Percentiles rank a stretch among this genome's conserved stretches.
These are phyloP conservation scores for Bipolaris sorokiniana DNA, from an alignment of 2,329 filamentous ascomycete species.

Conservation along the genomic window DNA sequence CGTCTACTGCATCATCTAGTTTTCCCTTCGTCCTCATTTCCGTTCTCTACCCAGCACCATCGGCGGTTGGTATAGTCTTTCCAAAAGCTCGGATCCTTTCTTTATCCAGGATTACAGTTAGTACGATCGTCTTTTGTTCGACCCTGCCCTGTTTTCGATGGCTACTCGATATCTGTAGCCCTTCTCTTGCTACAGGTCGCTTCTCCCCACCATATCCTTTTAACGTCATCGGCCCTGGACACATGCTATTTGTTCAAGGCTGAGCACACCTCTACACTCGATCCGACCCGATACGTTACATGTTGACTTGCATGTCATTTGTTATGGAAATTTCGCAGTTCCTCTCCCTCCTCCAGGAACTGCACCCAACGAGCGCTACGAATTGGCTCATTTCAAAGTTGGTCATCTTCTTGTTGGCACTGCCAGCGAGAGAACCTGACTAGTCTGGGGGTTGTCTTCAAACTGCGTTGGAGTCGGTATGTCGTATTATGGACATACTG, in stretches of 20 bases:
- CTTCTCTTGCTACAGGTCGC: conserved; percentile 7
- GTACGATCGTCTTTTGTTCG: conserved; percentile 15
- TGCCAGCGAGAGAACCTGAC: conserved; percentile 29
- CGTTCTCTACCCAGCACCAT: conserved; percentile 18
- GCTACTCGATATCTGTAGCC: conserved; percentile 20
- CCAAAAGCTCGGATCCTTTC: conserved; percentile 32
- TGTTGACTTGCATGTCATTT: conserved; percentile 7
- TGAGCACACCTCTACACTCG: conserved; percentile 7
- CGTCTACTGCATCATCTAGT: conserved; percentile 12
- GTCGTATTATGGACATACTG: not conserved
- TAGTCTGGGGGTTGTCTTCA: conserved; percentile 30
- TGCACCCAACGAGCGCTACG: conserved; percentile 31
- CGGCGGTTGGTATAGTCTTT: conserved; percentile 16
- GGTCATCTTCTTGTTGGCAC: conserved; percentile 35
- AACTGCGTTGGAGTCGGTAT: not conserved
- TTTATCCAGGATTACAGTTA: conserved; percentile 27
- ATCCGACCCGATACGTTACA: conserved; percentile 9
- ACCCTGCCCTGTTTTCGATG: conserved; percentile 16
- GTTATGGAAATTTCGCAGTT: conserved; percentile 19
- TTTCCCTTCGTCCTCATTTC: conserved; percentile 7
- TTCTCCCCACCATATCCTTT: conserved; percentile 1
- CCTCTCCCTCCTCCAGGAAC: conserved; percentile 32
- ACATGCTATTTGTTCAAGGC: not conserved
- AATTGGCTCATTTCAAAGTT: conserved; percentile 37
- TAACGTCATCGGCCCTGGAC: conserved; percentile 4